A percentile compares a stretch with the other conserved stretches of the same genome.
Conservation (phyloP, 2,329 filamentous ascomycete genomes). For the Fonsecaea erecta region DNA sequence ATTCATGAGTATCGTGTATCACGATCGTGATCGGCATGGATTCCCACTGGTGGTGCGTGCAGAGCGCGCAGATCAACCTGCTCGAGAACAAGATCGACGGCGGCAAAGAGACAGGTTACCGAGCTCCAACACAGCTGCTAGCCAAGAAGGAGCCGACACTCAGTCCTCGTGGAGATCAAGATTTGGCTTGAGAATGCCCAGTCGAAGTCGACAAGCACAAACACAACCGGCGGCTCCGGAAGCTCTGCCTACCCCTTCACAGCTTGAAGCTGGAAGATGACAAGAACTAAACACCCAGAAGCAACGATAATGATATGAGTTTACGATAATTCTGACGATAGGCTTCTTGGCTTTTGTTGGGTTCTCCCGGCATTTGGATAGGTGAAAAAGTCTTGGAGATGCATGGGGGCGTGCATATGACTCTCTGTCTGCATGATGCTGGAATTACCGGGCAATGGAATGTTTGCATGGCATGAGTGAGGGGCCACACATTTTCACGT, state of each 20-base stretch:
- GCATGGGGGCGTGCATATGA: neutral
- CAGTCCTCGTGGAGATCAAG: conserved; percentile 21
- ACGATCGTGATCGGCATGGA: conserved; percentile 37
- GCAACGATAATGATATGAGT: conserved; percentile 28
- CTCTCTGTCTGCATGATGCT: neutral
- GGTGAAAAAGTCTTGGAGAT: conserved; percentile 3
- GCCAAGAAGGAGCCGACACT: conserved; percentile 1
- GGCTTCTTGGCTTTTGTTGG: conserved; percentile 8
- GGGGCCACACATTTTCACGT: neutral
- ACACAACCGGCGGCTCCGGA: conserved; percentile 18
- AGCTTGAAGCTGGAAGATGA: conserved; percentile 35
- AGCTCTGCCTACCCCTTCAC: conserved; percentile 29
- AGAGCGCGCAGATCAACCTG: conserved; percentile 26
- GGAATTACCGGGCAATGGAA: neutral
- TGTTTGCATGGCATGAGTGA: neutral
- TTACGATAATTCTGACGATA: conserved; percentile 24
- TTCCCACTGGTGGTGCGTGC: conserved; percentile 34
- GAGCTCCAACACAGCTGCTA: conserved; percentile 9
- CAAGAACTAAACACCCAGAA: conserved; percentile 9
- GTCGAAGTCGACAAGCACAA: conserved; percentile 17
- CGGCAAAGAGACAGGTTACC: conserved; percentile 8
- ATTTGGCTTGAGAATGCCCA: conserved; percentile 21
- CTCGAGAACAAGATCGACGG: conserved; percentile 18
- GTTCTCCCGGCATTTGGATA: neutral
- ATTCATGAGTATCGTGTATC: conserved; percentile 41